A percentile compares a stretch with the other conserved stretches of the same genome.
Evolutionary conservation across 208 protist species (phyloP).

Genomic region (Acanthamoeba lugdunensis): DNA sequence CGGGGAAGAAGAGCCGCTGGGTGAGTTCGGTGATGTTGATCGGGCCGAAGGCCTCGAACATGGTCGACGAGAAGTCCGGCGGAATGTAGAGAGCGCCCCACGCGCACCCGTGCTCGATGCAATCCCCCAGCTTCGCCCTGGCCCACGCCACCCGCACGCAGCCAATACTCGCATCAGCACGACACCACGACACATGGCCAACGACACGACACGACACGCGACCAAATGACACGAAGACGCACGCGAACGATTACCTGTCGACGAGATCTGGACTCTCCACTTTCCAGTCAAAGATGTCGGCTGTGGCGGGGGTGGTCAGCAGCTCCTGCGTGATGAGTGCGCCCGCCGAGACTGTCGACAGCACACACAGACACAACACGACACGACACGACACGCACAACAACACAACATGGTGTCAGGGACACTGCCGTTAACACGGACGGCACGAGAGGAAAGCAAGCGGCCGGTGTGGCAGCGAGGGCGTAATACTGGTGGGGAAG

Average conservation of each 20-base stretch:
- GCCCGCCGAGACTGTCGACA: constrained; percentile 47
- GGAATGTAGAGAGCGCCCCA: constrained; percentile 41
- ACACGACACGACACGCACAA: no score
- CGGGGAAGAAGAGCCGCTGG: background rate
- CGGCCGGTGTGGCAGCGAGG: no score
- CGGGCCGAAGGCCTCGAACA: constrained; percentile 7
- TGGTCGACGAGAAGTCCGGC: constrained; percentile 44
- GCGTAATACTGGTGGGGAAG: background rate
- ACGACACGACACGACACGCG: background rate
- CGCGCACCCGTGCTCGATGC: constrained; percentile 32
- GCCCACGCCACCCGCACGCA: no score
- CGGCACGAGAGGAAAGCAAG: no score
- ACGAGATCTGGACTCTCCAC: constrained; percentile 9
- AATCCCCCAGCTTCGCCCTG: background rate
- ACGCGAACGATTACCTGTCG: no score
- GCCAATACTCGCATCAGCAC: no score
- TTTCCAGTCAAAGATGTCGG: constrained; percentile 51
- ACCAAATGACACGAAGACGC: no score
- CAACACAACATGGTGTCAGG: no score
- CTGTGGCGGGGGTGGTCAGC: background rate
- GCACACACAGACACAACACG: no score
- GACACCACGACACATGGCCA: no score
- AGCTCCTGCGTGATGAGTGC: background rate
- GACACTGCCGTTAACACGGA: no score
- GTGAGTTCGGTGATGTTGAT: constrained; percentile 2